These are phyloP conservation scores for Fusarium tanahbumbuense DNA, from an alignment of 2,329 filamentous ascomycete species.

Conservation along the genomic window DNA sequence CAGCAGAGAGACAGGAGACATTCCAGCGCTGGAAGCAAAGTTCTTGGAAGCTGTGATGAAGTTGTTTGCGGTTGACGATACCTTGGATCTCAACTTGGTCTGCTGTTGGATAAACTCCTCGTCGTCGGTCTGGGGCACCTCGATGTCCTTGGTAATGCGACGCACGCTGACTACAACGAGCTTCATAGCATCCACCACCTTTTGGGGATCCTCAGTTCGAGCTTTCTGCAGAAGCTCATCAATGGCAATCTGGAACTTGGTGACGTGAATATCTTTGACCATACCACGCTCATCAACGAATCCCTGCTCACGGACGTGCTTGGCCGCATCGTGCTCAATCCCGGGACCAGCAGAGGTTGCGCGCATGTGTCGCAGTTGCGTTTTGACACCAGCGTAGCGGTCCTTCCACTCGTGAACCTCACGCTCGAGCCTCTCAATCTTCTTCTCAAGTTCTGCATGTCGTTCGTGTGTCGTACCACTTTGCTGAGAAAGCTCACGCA, in stretches of 20 bases:
- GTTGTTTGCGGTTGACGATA: slow-evolving; percentile 95
- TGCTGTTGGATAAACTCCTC: slow-evolving; percentile 68
- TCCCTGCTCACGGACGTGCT: slow-evolving; percentile 72
- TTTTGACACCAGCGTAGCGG: slow-evolving; percentile 88
- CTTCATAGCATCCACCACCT: slow-evolving; percentile 88
- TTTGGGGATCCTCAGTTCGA: slow-evolving; percentile 76
- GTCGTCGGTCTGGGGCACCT: slow-evolving; percentile 65
- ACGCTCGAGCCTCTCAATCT: slow-evolving; percentile 79
- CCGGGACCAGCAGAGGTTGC: slow-evolving; percentile 81
- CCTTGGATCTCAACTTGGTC: slow-evolving; percentile 78
- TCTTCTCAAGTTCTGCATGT: slow-evolving; percentile 80
- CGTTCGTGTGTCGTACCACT: slow-evolving; percentile 82
- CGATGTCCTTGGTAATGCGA: slow-evolving; percentile 85
- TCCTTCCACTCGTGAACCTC: slow-evolving; percentile 92
- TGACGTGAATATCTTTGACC: slow-evolving; percentile 91
- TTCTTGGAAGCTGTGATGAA: slow-evolving; percentile 96
- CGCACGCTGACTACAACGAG: slow-evolving; percentile 84
- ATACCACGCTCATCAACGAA: slow-evolving; percentile 79
- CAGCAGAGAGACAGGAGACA: slow-evolving; percentile 91
- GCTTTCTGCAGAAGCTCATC: slow-evolving; percentile 88
- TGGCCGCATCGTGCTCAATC: slow-evolving; percentile 76
- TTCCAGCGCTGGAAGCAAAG: slow-evolving; percentile 82
- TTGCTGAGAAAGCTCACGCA: slow-evolving; percentile 85
- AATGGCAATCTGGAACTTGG: slow-evolving; percentile 93
- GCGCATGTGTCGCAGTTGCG: slow-evolving; percentile 84